Evolutionary conservation across 495 filamentous ascomycete species (phyloP), one percentile per base, ranked within the genome.

Genomic region (Lepidopterella palustris): DNA sequence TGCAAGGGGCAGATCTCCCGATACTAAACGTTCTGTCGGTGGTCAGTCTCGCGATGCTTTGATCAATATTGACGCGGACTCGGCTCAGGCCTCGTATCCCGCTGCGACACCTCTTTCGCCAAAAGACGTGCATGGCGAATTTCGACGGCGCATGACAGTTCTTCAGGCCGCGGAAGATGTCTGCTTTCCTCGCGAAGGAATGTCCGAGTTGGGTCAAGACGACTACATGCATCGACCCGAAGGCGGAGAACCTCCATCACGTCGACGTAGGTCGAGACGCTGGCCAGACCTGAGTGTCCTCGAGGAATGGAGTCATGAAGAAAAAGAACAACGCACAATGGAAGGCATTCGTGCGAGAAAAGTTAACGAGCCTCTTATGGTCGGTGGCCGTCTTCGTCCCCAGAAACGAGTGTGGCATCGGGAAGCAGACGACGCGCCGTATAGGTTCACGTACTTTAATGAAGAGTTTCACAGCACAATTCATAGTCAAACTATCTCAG

Each of bases 371-470:
- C 95, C 95, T 6, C 83, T 96, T 70, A 81, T 97, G 53, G 84
- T 98, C 53, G 90, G 88, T 50, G 93, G 93, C 6, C 82, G 93
- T 55, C 70, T 97, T 52, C 84, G 93, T 8, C 90, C 93, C 6
- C 85, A 89, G 59, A 89, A 87, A 64, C 72, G 74, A 53, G 77
- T 79, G 4, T 98, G 93, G 93, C 90, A 92, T 70, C 80, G 85
- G 24, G 84, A 87, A 58, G 89, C 93, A 63, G 91, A 96, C 35
- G 95, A 96, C 53, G 85, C 85, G 0, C 93, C 93, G 0, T 98
- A 95, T 69, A 83, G 93, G 45, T 97, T 95, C 70, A 98, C 93
- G 1, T 98, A 98, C 67, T 98, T 98, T 78, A 97, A 96, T 70
- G 93, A 97, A 67, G 90, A 96, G 62, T 89, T 97, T 59, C 84